Conservation (phyloP, 2,329 filamentous ascomycete genomes). For the Fusarium tanahbumbuense region DNA sequence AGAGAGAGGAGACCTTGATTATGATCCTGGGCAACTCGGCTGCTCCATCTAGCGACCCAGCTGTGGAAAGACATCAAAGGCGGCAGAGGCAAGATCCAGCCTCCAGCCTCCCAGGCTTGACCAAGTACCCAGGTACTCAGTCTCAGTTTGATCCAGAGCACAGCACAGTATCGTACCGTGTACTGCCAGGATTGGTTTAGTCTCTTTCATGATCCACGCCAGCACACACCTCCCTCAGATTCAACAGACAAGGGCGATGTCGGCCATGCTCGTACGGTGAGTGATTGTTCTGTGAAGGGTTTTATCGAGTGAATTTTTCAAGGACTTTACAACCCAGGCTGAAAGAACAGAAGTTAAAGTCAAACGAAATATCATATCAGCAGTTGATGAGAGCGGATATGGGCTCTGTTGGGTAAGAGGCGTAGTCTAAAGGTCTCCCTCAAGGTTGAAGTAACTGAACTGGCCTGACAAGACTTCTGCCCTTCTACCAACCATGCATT, state of each 20-base stretch:
- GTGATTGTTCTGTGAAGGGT: not conserved
- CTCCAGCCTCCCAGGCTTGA: not conserved
- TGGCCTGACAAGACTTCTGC: not conserved
- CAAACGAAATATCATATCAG: not conserved
- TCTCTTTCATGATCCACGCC: slow-evolving; percentile 24
- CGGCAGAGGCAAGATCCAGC: slow-evolving; percentile 20
- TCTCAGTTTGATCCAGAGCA: slow-evolving; percentile 28
- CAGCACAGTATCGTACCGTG: slow-evolving; percentile 36
- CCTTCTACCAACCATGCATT: slow-evolving; percentile 1
- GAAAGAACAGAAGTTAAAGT: not conserved
- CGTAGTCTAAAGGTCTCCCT: not conserved
- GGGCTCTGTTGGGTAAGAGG: not conserved
- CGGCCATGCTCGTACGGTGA: slow-evolving; percentile 26
- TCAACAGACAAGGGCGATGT: slow-evolving; percentile 32
- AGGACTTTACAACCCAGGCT: not conserved
- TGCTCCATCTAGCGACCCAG: slow-evolving; percentile 6
- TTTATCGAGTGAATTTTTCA: not conserved
- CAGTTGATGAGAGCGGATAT: not conserved
- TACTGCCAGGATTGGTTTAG: slow-evolving; percentile 14
- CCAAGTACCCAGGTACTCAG: slow-evolving; percentile 10
- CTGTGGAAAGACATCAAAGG: slow-evolving; percentile 25
- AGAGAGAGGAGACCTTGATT: slow-evolving; percentile 21
- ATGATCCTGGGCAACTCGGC: slow-evolving; percentile 1
- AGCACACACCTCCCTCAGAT: slow-evolving; percentile 23
- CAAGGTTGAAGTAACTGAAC: not conserved